Base-by-base conservation (phyloP, 306 rosid genomes). In the Ormosia emarginata region DNA sequence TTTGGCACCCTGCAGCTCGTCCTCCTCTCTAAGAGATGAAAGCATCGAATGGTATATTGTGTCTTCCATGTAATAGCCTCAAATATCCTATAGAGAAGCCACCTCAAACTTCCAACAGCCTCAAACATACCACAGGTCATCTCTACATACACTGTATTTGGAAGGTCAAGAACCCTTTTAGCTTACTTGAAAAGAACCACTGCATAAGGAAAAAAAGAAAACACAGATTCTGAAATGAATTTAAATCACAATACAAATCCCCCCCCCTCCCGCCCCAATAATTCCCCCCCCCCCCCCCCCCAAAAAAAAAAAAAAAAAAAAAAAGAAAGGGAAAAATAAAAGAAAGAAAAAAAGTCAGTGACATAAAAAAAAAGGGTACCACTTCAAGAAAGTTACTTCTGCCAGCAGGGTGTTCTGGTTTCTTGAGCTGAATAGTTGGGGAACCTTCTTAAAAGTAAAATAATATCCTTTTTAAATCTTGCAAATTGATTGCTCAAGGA, bases 101-200 rank as follows among this genome's bases (percentile, higher is more conserved):
- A 40, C 67, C 81, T 57, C 74, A 30, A 32, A 39, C 74, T 64
- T 73, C 44, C 7, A 39, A 15, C 17, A 67, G 67, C 69, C 62
- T 66, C 43, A 80, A 34, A 15, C 7, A 71, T 49, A 66, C 59
- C 76, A 24, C 46, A 43, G 49, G 53, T 65, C 79, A 36, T 41
- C 43, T 36, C 63, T 85, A 56, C 47, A 66, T 63, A 44, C 66
- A 34, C 68, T 75, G 85, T 75, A 80, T 67, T 40, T 57, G 69
- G 66, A 83, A 85, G 70, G 57, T 77, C 79, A 64, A 64, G 56
- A 86, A 37, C 58, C 47, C 64, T 61, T 61, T 78, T 79, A 78
- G 79, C 68, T 49, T 39, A 49, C 84, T 39, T 15, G 67, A 72
- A 61, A 83, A 71, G 37, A 78, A 12, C 5, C 33, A 47, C 66